Conservation (phyloP, 768 basidiomycete species). For the Phanerodontia chrysosporium region DNA sequence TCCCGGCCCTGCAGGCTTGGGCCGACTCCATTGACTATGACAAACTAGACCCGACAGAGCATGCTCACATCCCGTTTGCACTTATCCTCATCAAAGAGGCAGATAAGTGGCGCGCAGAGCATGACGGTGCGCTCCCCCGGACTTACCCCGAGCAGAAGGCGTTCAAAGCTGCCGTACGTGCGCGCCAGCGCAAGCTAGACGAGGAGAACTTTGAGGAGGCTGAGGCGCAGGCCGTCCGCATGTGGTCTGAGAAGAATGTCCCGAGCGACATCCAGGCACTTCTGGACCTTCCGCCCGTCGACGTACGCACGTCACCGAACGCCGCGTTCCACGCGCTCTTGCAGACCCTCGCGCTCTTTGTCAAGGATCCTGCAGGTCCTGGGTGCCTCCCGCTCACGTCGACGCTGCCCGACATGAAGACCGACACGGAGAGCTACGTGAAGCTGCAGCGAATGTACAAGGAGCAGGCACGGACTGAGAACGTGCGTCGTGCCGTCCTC, state of each 20-base stretch:
- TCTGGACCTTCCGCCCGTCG: slow-evolving; percentile 54
- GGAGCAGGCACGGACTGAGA: slow-evolving; percentile 67
- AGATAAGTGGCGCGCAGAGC: slow-evolving; percentile 80
- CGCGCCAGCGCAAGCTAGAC: slow-evolving; percentile 69
- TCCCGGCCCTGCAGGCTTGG: slow-evolving; percentile 75
- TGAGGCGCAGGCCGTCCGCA: slow-evolving; percentile 78
- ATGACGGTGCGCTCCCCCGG: slow-evolving; percentile 56
- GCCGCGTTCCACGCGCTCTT: slow-evolving; percentile 75
- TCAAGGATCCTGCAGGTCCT: slow-evolving; percentile 45
- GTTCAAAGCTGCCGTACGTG: slow-evolving; percentile 67
- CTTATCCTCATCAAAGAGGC: slow-evolving; percentile 80
- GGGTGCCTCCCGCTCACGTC: slow-evolving; percentile 73
- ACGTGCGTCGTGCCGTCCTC: slow-evolving; percentile 22
- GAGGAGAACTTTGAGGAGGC: slow-evolving; percentile 99
- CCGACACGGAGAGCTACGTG: slow-evolving; percentile 80
- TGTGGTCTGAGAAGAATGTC: slow-evolving; percentile 58
- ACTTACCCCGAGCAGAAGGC: slow-evolving; percentile 62
- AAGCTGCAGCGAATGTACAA: slow-evolving; percentile 85
- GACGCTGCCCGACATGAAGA: slow-evolving; percentile 94
- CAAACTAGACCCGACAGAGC: slow-evolving; percentile 82
- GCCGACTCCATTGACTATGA: slow-evolving; percentile 68
- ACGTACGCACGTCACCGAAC: slow-evolving; percentile 30
- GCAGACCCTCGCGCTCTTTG: slow-evolving; percentile 67
- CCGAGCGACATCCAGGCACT: slow-evolving; percentile 59
- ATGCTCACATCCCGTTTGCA: slow-evolving; percentile 88